A percentile compares a stretch with the other conserved stretches of the same genome.
Conservation (phyloP, 345 rosid species). For the Diplotaxis tenuifolia region DNA sequence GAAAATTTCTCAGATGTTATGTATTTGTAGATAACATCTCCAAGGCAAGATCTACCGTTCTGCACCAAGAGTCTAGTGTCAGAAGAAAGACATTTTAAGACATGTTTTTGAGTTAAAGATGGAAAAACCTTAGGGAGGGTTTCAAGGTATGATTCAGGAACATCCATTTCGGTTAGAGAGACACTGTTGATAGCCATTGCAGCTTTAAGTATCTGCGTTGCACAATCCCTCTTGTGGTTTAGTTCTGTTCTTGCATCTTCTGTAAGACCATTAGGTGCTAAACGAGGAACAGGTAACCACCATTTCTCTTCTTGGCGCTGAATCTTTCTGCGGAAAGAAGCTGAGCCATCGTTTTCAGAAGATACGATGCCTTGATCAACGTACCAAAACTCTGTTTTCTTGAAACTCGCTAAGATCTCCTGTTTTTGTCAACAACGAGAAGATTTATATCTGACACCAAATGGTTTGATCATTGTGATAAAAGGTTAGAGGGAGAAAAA, state of each 20-base stretch:
- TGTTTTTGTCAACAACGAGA: conserved; percentile 28
- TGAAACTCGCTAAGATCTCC: conserved; percentile 82
- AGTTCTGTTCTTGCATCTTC: conserved; percentile 76
- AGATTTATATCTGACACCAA: background rate
- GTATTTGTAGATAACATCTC: conserved; percentile 77
- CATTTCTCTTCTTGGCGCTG: conserved; percentile 97
- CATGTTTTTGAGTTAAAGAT: background rate
- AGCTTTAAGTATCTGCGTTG: conserved; percentile 89
- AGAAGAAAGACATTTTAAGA: background rate
- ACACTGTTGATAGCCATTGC: conserved; percentile 85
- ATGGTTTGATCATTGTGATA: background rate
- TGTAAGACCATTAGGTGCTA: conserved; percentile 74
- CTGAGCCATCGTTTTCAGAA: conserved; percentile 74
- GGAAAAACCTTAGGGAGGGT: conserved; percentile 73
- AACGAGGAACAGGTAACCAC: conserved; percentile 99
- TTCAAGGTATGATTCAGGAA: conserved; percentile 83
- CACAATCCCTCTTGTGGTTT: conserved; percentile 69
- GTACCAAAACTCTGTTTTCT: conserved; percentile 80
- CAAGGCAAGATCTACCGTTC: conserved; percentile 88
- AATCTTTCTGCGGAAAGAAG: conserved; percentile 70
- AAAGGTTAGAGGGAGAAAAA: conserved; percentile 1
- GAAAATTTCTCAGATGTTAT: conserved; percentile 83
- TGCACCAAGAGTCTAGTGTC: conserved; percentile 33
- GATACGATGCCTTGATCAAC: conserved; percentile 91
- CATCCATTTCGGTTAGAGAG: conserved; percentile 80